phyloP scores from a whole-genome alignment of 1,139 yeast species.

The Protomyces inundatus region DNA sequence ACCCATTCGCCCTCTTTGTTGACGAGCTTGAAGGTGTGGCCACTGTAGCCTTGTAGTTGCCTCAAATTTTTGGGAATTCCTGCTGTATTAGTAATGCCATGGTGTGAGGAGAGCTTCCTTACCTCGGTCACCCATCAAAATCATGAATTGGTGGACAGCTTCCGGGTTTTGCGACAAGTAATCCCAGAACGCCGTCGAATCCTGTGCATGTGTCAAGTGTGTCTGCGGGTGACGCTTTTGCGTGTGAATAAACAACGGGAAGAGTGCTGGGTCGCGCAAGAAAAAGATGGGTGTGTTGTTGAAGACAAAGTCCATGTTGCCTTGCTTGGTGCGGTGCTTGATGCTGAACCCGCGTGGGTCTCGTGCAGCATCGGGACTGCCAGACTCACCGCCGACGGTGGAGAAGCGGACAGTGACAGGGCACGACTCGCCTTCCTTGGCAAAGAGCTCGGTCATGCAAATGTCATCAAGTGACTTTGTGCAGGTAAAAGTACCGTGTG shows the following conservation, averaged over 20 bases:
- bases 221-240: slow-evolving; percentile 81
- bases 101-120: slow-evolving; percentile 31
- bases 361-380: slow-evolving; percentile 79
- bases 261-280: slow-evolving; percentile 79
- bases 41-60: slow-evolving; percentile 69
- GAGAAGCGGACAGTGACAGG: slow-evolving; percentile 71
- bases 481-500: slow-evolving; percentile 71
- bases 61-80: slow-evolving; percentile 55
- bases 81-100: neutral
- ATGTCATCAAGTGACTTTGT: slow-evolving; percentile 78
- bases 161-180: slow-evolving; percentile 60
- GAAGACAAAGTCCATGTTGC: slow-evolving; percentile 81
- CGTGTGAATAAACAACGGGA: slow-evolving; percentile 87
- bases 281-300: slow-evolving; percentile 88
- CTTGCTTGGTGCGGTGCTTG: slow-evolving; percentile 81
- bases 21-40: slow-evolving; percentile 66
- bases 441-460: slow-evolving; percentile 64
- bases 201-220: slow-evolving; percentile 54
- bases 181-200: slow-evolving; percentile 67
- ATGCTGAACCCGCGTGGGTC: slow-evolving; percentile 86
- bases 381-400: slow-evolving; percentile 84
- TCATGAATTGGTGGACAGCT: slow-evolving; percentile 58
- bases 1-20: slow-evolving; percentile 58
- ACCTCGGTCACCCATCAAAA: slow-evolving; percentile 66
- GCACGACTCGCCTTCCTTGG: slow-evolving; percentile 70